Conservation (phyloP, 768 basidiomycete species). For the Rhizopogon vulgaris region DNA sequence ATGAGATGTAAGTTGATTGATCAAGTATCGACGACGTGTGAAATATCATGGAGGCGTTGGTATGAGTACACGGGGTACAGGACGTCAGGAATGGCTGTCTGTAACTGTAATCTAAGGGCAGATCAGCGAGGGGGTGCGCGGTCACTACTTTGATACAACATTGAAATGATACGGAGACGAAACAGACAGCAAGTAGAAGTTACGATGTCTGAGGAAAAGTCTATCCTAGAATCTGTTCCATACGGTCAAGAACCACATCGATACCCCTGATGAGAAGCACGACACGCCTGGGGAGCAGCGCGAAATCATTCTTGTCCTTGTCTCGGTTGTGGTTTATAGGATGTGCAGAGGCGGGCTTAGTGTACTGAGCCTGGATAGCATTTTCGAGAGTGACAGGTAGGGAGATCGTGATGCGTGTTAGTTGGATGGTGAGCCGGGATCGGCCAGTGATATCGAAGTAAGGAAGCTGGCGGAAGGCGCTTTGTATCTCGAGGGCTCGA, state of each 20-base stretch:
- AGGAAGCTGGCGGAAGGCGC: constrained; percentile 65
- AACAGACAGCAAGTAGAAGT: background rate
- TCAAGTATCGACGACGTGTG: background rate
- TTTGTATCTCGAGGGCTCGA: constrained; percentile 79
- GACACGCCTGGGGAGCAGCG: constrained; percentile 52
- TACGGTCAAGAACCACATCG: constrained; percentile 56
- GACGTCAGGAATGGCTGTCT: background rate
- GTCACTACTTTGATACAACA: background rate
- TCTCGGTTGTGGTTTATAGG: constrained; percentile 14
- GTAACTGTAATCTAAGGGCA: background rate
- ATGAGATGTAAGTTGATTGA: background rate
- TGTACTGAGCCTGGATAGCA: constrained; percentile 48
- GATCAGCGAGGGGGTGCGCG: background rate
- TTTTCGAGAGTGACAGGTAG: constrained; percentile 71
- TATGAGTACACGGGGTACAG: background rate
- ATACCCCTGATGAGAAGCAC: constrained; percentile 55
- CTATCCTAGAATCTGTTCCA: constrained; percentile 48
- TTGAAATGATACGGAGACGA: background rate
- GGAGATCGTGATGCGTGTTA: constrained; percentile 70
- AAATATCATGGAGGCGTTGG: background rate
- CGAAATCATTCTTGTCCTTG: constrained; percentile 15
- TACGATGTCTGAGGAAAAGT: background rate
- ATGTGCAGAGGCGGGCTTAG: constrained; percentile 5
- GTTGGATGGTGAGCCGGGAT: constrained; percentile 67
- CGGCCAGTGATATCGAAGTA: constrained; percentile 77